These are phyloP conservation scores for Kodamaea restingae DNA, from an alignment of 805 yeast species.

Conservation along the genomic window DNA sequence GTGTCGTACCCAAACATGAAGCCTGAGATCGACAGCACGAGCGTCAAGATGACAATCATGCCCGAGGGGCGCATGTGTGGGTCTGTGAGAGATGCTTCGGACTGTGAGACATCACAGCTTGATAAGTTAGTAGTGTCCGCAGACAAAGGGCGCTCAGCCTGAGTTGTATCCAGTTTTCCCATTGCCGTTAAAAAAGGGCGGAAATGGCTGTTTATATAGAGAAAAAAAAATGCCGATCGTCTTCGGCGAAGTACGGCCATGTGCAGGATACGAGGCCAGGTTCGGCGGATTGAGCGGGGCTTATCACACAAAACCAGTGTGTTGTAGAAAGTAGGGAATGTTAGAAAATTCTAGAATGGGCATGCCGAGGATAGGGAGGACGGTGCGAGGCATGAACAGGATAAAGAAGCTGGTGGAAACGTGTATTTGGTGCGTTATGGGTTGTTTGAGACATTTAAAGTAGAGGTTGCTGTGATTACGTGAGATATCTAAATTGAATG, in stretches of 20 bases:
- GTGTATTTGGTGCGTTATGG: too few species aligned
- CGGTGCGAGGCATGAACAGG: too few species aligned
- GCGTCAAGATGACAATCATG: slow-evolving; percentile 64
- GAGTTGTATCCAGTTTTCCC: not conserved
- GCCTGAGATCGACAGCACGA: slow-evolving; percentile 85
- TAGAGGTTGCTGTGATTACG: too few species aligned
- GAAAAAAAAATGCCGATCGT: not conserved
- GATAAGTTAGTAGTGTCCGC: not conserved
- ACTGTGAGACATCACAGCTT: not conserved
- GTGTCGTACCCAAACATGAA: slow-evolving; percentile 98
- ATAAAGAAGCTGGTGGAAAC: too few species aligned
- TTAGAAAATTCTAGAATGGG: too few species aligned
- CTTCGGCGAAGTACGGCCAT: not conserved
- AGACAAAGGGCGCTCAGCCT: too few species aligned
- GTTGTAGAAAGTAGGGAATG: too few species aligned
- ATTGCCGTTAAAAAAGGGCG: not conserved
- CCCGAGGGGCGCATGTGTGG: slow-evolving; percentile 26
- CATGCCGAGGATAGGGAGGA: too few species aligned
- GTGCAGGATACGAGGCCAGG: not conserved
- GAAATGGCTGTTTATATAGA: not conserved
- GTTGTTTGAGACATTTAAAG: too few species aligned
- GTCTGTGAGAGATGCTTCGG: not conserved
- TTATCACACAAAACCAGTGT: not conserved
- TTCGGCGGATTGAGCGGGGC: slow-evolving; percentile 2
- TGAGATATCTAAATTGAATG: too few species aligned